Conservation (phyloP, 352 stramenopile genomes). For the Pythium aristosporum region DNA sequence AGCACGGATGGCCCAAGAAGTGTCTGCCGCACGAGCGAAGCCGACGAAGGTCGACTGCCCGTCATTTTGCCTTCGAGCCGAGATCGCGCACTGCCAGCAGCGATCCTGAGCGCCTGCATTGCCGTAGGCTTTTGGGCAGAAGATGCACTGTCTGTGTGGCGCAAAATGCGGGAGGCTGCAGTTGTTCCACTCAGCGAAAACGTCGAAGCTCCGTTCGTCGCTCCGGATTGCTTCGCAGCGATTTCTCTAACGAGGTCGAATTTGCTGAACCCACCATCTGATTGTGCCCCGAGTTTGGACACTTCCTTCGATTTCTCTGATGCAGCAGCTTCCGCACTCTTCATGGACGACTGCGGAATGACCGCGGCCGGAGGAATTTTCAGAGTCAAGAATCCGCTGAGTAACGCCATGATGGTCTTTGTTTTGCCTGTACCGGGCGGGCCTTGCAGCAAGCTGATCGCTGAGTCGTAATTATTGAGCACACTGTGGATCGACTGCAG, state of each 20-base stretch:
- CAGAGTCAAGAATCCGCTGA: constrained; percentile 74
- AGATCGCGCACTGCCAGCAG: constrained; percentile 43
- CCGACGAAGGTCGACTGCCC: constrained; percentile 21
- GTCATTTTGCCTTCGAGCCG: constrained; percentile 70
- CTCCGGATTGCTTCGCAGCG: constrained; percentile 18
- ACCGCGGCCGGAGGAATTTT: constrained; percentile 50
- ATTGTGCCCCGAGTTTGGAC: neutral
- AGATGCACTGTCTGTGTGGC: constrained; percentile 38
- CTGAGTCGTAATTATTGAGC: constrained; percentile 84
- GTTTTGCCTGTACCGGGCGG: constrained; percentile 96
- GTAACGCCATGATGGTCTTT: constrained; percentile 87
- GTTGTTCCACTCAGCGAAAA: constrained; percentile 61
- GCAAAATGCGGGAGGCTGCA: constrained; percentile 59
- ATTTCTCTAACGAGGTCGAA: constrained; percentile 47
- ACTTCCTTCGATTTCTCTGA: constrained; percentile 3
- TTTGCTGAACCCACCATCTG: constrained; percentile 39
- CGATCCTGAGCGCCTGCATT: constrained; percentile 69
- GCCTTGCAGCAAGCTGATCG: constrained; percentile 91
- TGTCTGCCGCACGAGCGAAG: constrained; percentile 47
- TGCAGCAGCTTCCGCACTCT: neutral
- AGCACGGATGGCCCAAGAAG: constrained; percentile 36
- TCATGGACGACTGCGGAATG: constrained; percentile 23
- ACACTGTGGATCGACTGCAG: constrained; percentile 86
- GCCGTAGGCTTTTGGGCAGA: constrained; percentile 37
- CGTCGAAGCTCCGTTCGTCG: constrained; percentile 6